Conservation (phyloP, 495 filamentous ascomycete species). For the Penicillium manginii region DNA sequence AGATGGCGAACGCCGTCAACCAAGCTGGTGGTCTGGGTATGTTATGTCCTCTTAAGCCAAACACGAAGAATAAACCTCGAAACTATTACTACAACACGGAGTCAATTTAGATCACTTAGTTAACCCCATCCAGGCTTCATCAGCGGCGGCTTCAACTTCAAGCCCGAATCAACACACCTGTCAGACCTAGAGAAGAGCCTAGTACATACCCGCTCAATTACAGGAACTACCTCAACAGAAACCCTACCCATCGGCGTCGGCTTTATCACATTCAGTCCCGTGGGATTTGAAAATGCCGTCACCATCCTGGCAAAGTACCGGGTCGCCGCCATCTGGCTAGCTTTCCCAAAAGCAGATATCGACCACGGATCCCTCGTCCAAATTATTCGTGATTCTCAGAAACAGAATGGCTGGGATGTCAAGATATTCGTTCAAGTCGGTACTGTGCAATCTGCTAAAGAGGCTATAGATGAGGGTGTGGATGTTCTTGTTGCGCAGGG, state of each 20-base stretch:
- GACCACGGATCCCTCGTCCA: constrained; percentile 49
- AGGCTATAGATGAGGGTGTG: constrained; percentile 69
- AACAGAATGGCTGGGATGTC: constrained; percentile 53
- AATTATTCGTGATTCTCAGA: constrained; percentile 35
- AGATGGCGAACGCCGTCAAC: constrained; percentile 72
- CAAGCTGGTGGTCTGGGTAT: constrained; percentile 74
- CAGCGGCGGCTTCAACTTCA: constrained; percentile 73
- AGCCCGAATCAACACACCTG: constrained; percentile 64
- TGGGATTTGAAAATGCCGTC: constrained; percentile 41
- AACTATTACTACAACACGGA: background rate
- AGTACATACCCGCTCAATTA: constrained; percentile 61
- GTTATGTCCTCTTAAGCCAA: background rate
- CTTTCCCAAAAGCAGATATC: constrained; percentile 53
- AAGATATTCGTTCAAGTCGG: constrained; percentile 71
- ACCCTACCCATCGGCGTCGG: constrained; percentile 63
- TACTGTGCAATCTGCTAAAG: constrained; percentile 66
- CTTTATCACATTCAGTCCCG: constrained; percentile 54
- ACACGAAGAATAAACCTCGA: background rate
- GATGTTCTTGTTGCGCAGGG: constrained; percentile 75
- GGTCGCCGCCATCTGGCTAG: constrained; percentile 70
- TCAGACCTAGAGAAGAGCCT: constrained; percentile 69
- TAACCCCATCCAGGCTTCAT: constrained; percentile 46
- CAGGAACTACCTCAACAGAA: constrained; percentile 56
- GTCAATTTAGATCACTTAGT: background rate
- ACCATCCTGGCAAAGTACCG: constrained; percentile 42